Percentiles rank a stretch among this genome's conserved stretches.
phyloP scores from a whole-genome alignment of 768 basidiomycete genomes.

The Gloeostereum incarnatum region DNA sequence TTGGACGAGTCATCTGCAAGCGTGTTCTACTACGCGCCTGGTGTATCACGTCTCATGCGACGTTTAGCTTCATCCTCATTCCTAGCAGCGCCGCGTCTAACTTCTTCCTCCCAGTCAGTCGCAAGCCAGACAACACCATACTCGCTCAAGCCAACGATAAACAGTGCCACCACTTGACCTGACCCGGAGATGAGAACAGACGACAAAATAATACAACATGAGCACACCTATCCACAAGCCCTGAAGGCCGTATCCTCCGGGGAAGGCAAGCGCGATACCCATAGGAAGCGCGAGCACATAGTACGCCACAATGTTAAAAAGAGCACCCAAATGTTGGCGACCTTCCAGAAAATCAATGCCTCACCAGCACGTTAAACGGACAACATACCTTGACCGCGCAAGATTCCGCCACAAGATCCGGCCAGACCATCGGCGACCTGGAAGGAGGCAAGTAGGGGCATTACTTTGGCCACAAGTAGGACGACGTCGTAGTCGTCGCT shows the following conservation, averaged over 20 bases:
- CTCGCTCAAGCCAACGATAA: conserved; percentile 62
- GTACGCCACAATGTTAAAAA: conserved; percentile 70
- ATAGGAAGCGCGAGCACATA: conserved; percentile 74
- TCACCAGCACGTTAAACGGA: too few species aligned
- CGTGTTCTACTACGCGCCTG: too few species aligned
- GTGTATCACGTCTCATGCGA: conserved; percentile 3
- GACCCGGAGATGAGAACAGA: conserved; percentile 20
- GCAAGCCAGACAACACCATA: conserved; percentile 49
- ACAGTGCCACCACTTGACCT: conserved; percentile 70
- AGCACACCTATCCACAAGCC: conserved; percentile 80
- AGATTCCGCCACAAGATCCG: conserved; percentile 57
- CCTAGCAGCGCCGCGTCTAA: conserved; percentile 41
- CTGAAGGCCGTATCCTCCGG: conserved; percentile 35
- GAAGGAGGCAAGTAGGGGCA: conserved; percentile 69
- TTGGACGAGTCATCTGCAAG: too few species aligned
- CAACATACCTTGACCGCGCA: conserved; percentile 65
- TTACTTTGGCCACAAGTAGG: conserved; percentile 48
- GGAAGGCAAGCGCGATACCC: conserved; percentile 67
- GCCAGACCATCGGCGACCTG: conserved; percentile 77
- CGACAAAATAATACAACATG: conserved; percentile 21
- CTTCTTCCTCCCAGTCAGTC: conserved; percentile 58
- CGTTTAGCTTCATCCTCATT: conserved; percentile 37
- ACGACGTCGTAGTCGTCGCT: conserved; percentile 57
- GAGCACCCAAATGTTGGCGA: conserved; percentile 66
- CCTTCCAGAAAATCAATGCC: conserved; percentile 23